Percentiles rank a stretch among this genome's conserved stretches.
phyloP scores from a whole-genome alignment of 352 stramenopile genomes.

The Blastocystis sp. region DNA sequence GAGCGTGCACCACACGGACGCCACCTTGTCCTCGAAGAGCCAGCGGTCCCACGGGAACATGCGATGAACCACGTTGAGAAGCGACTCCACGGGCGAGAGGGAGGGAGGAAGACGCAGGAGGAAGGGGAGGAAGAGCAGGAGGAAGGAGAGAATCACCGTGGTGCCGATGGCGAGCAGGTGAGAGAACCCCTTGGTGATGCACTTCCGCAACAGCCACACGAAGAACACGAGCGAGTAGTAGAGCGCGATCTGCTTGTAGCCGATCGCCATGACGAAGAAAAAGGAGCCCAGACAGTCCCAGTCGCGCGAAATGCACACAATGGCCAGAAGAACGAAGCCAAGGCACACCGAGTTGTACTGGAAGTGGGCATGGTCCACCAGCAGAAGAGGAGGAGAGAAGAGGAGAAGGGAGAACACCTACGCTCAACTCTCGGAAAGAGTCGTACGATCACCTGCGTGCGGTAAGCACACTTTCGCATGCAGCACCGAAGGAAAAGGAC shows the following conservation, averaged over 20 bases:
- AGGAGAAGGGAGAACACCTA: constrained; percentile 82
- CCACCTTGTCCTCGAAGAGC: constrained; percentile 96
- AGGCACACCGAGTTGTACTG: constrained; percentile 98
- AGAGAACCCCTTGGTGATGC: constrained; percentile 75
- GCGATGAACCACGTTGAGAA: constrained; percentile 83
- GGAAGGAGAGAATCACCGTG: constrained; percentile 88
- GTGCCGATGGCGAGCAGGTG: constrained; percentile 80
- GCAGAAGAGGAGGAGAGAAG: constrained; percentile 85
- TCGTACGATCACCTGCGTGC: neutral
- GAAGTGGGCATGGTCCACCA: constrained; percentile 98
- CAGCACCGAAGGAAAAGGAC: constrained; percentile 1
- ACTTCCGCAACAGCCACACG: constrained; percentile 85
- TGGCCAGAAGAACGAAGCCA: constrained; percentile 77
- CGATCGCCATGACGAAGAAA: constrained; percentile 74
- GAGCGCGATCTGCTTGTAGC: constrained; percentile 98
- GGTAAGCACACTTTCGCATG: neutral
- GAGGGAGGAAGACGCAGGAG: constrained; percentile 78
- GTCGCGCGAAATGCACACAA: constrained; percentile 82
- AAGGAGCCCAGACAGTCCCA: constrained; percentile 84
- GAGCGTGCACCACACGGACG: constrained; percentile 90
- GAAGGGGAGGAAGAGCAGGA: constrained; percentile 88
- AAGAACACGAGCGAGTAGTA: constrained; percentile 94
- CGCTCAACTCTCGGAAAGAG: constrained; percentile 8
- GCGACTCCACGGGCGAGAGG: constrained; percentile 78
- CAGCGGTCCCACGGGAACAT: constrained; percentile 93